These are phyloP conservation scores for Patellifolia procumbens DNA, from an alignment of 179 eudicot species.

Conservation along the genomic window DNA sequence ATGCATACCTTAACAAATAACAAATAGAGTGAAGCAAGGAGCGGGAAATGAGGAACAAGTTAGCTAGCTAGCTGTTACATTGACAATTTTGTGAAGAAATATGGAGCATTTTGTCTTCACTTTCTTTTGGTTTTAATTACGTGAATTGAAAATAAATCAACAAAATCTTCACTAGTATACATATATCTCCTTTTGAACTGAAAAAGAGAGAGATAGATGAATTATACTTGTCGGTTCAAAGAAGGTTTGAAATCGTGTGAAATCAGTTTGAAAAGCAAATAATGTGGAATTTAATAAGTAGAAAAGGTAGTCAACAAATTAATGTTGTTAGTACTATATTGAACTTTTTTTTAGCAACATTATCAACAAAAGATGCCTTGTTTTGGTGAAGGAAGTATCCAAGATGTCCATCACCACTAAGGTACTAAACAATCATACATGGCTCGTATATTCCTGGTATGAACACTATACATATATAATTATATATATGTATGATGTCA, in stretches of 20 bases:
- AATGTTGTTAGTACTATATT: background rate
- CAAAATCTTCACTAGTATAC: background rate
- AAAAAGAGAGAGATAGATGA: background rate
- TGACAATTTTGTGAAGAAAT: background rate
- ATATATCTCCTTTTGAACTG: background rate
- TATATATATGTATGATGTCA: background rate
- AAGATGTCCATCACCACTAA: constrained; percentile 16
- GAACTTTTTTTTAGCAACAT: background rate
- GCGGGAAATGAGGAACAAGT: constrained; percentile 15
- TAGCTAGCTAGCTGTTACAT: constrained; percentile 6
- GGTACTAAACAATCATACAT: background rate
- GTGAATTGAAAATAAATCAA: background rate
- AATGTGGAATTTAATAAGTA: background rate
- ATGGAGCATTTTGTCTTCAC: background rate
- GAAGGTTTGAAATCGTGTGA: constrained; percentile 12
- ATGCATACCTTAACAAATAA: background rate
- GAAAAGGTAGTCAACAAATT: background rate
- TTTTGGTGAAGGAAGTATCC: constrained; percentile 28
- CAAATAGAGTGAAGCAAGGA: constrained; percentile 6
- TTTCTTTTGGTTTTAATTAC: background rate
- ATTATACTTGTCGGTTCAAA: constrained; percentile 1
- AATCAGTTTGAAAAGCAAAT: constrained; percentile 15
- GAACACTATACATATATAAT: too few species aligned
- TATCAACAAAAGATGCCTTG: constrained; percentile 29
- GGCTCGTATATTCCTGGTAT: background rate